Base-by-base conservation (phyloP, 495 filamentous ascomycete genomes). In the Talaromyces borbonicus region DNA sequence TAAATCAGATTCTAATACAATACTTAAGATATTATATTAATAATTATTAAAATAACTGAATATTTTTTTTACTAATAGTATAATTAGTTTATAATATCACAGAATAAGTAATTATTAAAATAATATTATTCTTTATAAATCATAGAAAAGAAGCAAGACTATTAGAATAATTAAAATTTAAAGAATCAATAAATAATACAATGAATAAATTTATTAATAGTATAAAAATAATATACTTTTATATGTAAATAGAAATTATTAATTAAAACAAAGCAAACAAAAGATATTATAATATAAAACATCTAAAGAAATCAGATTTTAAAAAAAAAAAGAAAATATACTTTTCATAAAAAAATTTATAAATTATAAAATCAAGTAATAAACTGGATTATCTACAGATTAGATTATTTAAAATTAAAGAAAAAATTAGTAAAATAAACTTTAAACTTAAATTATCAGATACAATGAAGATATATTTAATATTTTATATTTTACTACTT, bases 101-200 rank as follows among this genome's bases (percentile, higher is more conserved):
- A n/a, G 16, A 36, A 18, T 14, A 36, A 5, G 5, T 14, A 6
- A 36, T 14, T 5, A 36, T n/a, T 6, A 14, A 14, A 15, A 4
- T 49, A 16, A 47, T 43, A 5, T 49, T 32, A 20, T 62, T 60
- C 47, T 56, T 50, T 22, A 32, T 23, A 2, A 55, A 60, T 14
- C 33, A 52, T 19, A 37, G 50, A 36, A 5, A n/a, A 36, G 33
- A 36, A 36, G 5, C 33, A 29, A 5, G 26, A n/a, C n/a, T n/a
- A n/a, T n/a, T n/a, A n/a, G n/a, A n/a, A n/a, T n/a, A n/a, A n/a
- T n/a, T n/a, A n/a, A 29, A 29, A 11, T 29, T 29, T 11, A 29
- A 29, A 11, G 26, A 29, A 29, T 29, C 33, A 36, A n/a, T 36
- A 7, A 18, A n/a, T 6, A 6, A 5, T 14, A 18, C 11, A 36